These are phyloP conservation scores for Panicum miliaceum DNA, from an alignment of 176 grass and related monocot genomes.

Conservation along the genomic window DNA sequence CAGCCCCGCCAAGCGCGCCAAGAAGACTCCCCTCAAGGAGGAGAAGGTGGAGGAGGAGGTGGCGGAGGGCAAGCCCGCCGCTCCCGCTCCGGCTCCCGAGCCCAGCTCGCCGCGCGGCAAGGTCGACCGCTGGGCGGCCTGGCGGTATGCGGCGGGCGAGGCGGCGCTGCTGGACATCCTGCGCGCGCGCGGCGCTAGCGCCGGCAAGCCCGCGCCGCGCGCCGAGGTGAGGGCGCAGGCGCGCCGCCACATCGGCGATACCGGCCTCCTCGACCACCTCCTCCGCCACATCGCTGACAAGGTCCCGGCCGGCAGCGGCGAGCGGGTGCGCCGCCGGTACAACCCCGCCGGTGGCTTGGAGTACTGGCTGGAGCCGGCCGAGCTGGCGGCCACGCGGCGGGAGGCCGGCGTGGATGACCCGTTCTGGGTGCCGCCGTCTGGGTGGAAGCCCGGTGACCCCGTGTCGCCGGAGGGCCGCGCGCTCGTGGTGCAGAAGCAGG, in stretches of 20 bases:
- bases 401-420: constrained; percentile 56
- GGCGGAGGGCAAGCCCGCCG: background rate
- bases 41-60: background rate
- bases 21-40: background rate
- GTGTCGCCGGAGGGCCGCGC: constrained; percentile 35
- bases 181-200: constrained; percentile 39
- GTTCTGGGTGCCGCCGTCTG: constrained; percentile 66
- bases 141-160: constrained; percentile 56
- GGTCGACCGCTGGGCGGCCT: constrained; percentile 54
- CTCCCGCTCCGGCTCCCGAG: background rate
- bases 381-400: constrained; percentile 40
- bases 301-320: constrained; percentile 37
- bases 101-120: constrained; percentile 30
- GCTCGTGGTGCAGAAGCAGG: constrained; percentile 34
- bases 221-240: constrained; percentile 53
- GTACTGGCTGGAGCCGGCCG: constrained; percentile 86
- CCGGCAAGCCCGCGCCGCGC: constrained; percentile 40
- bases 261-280: constrained; percentile 81
- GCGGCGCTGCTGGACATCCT: constrained; percentile 49
- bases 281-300: constrained; percentile 67
- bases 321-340: constrained; percentile 62
- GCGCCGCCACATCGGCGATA: constrained; percentile 65
- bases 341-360: constrained; percentile 64
- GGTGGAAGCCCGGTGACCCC: constrained; percentile 70
- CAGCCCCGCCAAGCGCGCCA: constrained; percentile 23